A percentile compares a stretch with the other conserved stretches of the same genome.
Evolutionary conservation across 2,329 filamentous ascomycete species (phyloP).

Genomic region (Dothidotthia symphoricarpi): DNA sequence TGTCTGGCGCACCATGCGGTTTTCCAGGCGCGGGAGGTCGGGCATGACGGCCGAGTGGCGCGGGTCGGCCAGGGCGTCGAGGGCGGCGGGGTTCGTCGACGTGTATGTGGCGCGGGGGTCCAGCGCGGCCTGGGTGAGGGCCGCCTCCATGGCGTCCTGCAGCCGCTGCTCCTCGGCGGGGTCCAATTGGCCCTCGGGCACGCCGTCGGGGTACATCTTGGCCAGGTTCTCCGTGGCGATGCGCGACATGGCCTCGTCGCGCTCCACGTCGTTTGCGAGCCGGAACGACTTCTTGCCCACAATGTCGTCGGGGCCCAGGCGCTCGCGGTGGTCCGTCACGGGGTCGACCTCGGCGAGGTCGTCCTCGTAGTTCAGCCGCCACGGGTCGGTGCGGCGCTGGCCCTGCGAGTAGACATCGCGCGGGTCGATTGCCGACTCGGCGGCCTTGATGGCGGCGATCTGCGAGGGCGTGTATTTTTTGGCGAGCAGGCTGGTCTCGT

Average conservation of each 20-base stretch:
- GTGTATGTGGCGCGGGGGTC: constrained; percentile 50
- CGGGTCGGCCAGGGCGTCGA: constrained; percentile 51
- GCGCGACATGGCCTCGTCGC: constrained; percentile 30
- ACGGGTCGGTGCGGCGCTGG: constrained; percentile 68
- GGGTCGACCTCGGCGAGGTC: constrained; percentile 78
- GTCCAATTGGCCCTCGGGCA: constrained; percentile 31
- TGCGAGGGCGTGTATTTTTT: constrained; percentile 77
- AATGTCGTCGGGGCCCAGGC: constrained; percentile 41
- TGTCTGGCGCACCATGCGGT: constrained; percentile 38
- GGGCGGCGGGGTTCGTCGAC: constrained; percentile 50
- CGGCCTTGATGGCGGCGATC: constrained; percentile 75
- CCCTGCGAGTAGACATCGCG: constrained; percentile 74
- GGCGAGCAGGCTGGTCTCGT: constrained; percentile 48
- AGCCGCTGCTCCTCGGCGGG: constrained; percentile 16
- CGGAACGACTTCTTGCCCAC: constrained; percentile 24
- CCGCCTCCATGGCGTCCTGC: constrained; percentile 31
- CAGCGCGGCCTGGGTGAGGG: constrained; percentile 34
- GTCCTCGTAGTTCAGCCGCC: constrained; percentile 66
- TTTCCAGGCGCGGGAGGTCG: constrained; percentile 50
- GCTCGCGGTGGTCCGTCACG: constrained; percentile 60
- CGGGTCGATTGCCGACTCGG: constrained; percentile 71
- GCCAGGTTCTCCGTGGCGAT: constrained; percentile 38
- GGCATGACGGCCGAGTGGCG: constrained; percentile 48
- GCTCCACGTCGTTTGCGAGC: constrained; percentile 33
- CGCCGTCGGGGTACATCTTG: constrained; percentile 38